A percentile compares a stretch with the other conserved stretches of the same genome.
phyloP scores from a whole-genome alignment of 257 asterid genomes.

The Echium plantagineum region DNA sequence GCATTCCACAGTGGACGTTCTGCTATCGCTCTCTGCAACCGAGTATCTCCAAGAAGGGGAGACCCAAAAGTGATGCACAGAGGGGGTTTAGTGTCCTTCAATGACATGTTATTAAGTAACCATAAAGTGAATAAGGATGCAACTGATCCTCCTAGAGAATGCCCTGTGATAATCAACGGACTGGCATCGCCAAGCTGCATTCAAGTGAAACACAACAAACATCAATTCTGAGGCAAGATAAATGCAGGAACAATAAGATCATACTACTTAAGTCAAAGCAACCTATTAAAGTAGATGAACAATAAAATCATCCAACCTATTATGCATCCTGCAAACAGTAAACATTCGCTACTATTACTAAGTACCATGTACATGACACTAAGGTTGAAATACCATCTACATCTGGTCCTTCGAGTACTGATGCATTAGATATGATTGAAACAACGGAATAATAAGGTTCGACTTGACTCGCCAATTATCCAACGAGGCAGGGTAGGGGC shows the following conservation, averaged over 20 bases:
- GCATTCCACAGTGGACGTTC: slow-evolving; percentile 20
- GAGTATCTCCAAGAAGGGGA: slow-evolving; percentile 19
- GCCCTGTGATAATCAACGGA: slow-evolving; percentile 22
- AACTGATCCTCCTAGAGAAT: slow-evolving; percentile 21
- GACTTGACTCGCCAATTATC: too few relatives aligned
- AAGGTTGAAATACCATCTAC: too few relatives aligned
- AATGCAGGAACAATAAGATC: not conserved
- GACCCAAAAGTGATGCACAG: slow-evolving; percentile 29
- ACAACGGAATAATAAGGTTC: too few relatives aligned
- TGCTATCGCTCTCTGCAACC: slow-evolving; percentile 17
- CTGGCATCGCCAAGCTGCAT: slow-evolving; percentile 13
- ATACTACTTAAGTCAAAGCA: not conserved
- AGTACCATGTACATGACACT: too few relatives aligned
- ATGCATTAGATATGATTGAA: too few relatives aligned
- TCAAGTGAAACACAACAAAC: not conserved
- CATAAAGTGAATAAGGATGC: slow-evolving; percentile 29
- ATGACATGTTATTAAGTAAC: slow-evolving; percentile 16
- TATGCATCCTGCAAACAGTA: too few relatives aligned
- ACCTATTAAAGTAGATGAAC: too few relatives aligned
- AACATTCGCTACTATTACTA: too few relatives aligned
- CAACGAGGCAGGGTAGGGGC: too few relatives aligned
- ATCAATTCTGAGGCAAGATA: slow-evolving; percentile 4
- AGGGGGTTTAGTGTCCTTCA: slow-evolving; percentile 10
- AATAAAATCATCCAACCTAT: too few relatives aligned
- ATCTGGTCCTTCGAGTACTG: too few relatives aligned